A percentile compares a stretch with the other conserved stretches of the same genome.
Evolutionary conservation across 2,329 filamentous ascomycete species (phyloP).

Genomic region (Arachnomyces sp.): DNA sequence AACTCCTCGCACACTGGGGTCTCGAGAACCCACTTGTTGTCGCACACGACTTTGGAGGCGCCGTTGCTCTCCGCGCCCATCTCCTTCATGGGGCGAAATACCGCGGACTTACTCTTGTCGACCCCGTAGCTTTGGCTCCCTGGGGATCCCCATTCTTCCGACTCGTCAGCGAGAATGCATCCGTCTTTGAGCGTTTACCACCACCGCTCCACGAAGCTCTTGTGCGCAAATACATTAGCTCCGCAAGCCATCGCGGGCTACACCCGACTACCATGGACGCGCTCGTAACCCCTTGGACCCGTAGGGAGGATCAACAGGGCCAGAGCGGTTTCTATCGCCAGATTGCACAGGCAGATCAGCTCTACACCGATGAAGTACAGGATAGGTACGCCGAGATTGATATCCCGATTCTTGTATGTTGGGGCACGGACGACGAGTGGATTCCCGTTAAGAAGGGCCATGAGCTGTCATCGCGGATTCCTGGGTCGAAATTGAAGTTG

Average conservation of each 20-base stretch:
- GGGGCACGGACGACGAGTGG: slow-evolving; percentile 40
- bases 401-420: slow-evolving; percentile 37
- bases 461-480: slow-evolving; percentile 12
- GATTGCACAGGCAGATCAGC: slow-evolving; percentile 30
- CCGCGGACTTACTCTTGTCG: slow-evolving; percentile 34
- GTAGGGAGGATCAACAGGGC: slow-evolving; percentile 17
- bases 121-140: slow-evolving; percentile 38
- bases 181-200: slow-evolving; percentile 30
- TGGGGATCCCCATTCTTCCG: slow-evolving; percentile 41
- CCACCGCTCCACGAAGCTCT: slow-evolving; percentile 31
- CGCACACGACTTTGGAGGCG: slow-evolving; percentile 40
- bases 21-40: slow-evolving; percentile 29
- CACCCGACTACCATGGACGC: slow-evolving; percentile 26
- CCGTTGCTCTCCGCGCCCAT: slow-evolving; percentile 34
- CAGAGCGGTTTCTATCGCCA: slow-evolving; percentile 35
- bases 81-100: slow-evolving; percentile 32
- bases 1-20: slow-evolving; percentile 31
- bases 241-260: slow-evolving; percentile 28
- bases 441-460: slow-evolving; percentile 34
- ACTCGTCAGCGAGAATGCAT: slow-evolving; percentile 28
- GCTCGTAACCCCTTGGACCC: slow-evolving; percentile 32
- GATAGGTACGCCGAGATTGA: slow-evolving; percentile 28
- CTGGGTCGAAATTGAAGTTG: too few species aligned
- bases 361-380: slow-evolving; percentile 29
- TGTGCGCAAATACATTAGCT: slow-evolving; percentile 33